Conservation (phyloP, 306 rosid genomes). For the Castanea crenata region DNA sequence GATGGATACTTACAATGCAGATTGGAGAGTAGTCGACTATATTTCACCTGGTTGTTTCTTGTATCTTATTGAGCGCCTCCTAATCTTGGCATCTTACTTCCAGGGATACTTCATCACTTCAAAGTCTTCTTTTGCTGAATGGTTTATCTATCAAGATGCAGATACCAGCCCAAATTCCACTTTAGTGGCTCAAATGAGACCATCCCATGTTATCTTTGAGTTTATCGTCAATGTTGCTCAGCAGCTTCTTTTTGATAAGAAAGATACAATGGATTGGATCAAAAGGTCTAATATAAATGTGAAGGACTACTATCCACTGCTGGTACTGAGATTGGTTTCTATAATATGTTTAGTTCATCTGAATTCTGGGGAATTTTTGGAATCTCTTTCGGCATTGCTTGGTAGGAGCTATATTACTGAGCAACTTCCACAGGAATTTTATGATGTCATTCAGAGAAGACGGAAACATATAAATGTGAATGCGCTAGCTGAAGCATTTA, state of each 20-base stretch:
- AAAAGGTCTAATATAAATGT: neutral
- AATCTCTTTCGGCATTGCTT: constrained; percentile 21
- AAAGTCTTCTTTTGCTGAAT: constrained; percentile 56
- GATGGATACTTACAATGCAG: constrained; percentile 25
- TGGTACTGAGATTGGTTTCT: constrained; percentile 44
- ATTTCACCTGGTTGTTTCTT: constrained; percentile 64
- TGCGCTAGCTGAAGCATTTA: constrained; percentile 46
- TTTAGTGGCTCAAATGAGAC: neutral
- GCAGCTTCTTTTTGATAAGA: constrained; percentile 14
- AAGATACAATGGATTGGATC: constrained; percentile 38
- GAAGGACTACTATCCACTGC: constrained; percentile 21
- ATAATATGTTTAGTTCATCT: constrained; percentile 41
- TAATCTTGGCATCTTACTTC: constrained; percentile 29
- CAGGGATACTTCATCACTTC: constrained; percentile 43
- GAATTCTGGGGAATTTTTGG: constrained; percentile 23
- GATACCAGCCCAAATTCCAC: constrained; percentile 11
- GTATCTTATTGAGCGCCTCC: constrained; percentile 65
- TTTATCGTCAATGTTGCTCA: constrained; percentile 16
- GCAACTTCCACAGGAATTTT: constrained; percentile 39
- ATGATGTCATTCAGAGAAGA: constrained; percentile 15
- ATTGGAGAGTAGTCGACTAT: constrained; percentile 41
- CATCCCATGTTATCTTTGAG: neutral
- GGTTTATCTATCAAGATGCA: constrained; percentile 47
- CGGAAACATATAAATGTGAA: constrained; percentile 9
- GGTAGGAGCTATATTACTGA: constrained; percentile 5